phyloP scores from a whole-genome alignment of 1,284 basidiomycete genomes.

The Microbotryomycetes sp. region DNA sequence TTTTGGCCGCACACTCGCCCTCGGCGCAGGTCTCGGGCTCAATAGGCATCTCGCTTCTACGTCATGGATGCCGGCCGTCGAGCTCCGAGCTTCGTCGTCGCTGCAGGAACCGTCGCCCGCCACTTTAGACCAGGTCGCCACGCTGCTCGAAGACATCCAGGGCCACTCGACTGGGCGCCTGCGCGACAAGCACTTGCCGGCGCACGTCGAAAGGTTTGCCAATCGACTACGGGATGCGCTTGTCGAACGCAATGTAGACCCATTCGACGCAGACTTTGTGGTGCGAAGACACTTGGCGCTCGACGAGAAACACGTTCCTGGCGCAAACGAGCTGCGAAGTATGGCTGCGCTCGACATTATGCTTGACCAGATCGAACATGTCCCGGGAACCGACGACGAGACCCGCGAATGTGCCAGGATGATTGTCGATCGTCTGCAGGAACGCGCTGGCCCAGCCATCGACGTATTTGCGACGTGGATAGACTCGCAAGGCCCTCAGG shows the following conservation, averaged over 20 bases:
- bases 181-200: too few relatives aligned
- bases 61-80: background rate
- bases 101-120: too few relatives aligned
- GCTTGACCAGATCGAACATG: background rate
- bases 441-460: background rate
- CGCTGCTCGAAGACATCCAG: too few relatives aligned
- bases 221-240: background rate
- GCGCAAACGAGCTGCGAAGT: background rate
- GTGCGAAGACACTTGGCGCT: too few relatives aligned
- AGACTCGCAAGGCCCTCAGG: background rate
- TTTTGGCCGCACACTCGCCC: background rate
- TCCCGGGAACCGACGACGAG: too few relatives aligned
- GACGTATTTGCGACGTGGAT: background rate
- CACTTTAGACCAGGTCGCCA: too few relatives aligned
- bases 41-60: background rate
- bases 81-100: background rate
- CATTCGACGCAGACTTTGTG: too few relatives aligned
- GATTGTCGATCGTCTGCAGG: background rate
- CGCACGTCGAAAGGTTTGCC: background rate
- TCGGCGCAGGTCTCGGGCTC: background rate
- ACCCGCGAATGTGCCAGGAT: background rate
- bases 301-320: too few relatives aligned
- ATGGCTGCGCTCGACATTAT: background rate
- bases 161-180: too few relatives aligned
- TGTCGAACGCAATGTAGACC: too few relatives aligned